Percentiles rank a stretch among this genome's conserved stretches.
These are phyloP conservation scores for Blepharisma stoltei DNA, from an alignment of 73 alveolate genomes.

Conservation along the genomic window DNA sequence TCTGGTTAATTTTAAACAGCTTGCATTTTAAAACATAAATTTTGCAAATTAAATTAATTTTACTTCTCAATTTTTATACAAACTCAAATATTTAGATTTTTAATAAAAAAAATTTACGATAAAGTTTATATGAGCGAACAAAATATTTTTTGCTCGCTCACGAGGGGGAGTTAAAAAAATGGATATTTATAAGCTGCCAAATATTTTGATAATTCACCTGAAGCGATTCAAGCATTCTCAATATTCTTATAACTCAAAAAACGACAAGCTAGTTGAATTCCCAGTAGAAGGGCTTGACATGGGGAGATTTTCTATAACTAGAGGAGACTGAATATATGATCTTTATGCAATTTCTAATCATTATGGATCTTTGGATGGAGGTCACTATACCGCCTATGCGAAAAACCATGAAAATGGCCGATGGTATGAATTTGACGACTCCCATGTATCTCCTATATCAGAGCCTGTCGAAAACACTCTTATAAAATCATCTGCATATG, in stretches of 20 bases:
- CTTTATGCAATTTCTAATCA: constrained; percentile 82
- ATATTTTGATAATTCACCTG: constrained; percentile 79
- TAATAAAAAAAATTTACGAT: no score
- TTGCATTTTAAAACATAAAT: no score
- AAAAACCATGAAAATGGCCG: constrained; percentile 31
- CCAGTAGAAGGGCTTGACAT: constrained; percentile 55
- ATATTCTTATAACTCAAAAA: constrained; percentile 50
- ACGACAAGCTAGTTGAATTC: constrained; percentile 57
- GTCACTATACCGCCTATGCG: constrained; percentile 82
- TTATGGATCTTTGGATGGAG: constrained; percentile 72
- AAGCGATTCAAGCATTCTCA: constrained; percentile 72
- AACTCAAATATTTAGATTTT: no score
- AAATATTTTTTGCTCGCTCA: no score
- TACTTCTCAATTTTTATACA: no score
- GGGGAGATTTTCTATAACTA: constrained; percentile 26
- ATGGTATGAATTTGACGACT: constrained; percentile 79
- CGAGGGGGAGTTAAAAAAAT: no score
- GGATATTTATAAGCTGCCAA: constrained; percentile 87
- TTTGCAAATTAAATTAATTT: no score
- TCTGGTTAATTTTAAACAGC: no score
- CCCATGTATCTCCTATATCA: constrained; percentile 37
- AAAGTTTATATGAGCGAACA: no score
- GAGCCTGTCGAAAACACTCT: constrained; percentile 27
- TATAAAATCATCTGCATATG: constrained; percentile 72
- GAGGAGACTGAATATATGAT: constrained; percentile 57